A percentile compares a stretch with the other conserved stretches of the same genome.
Conservation (phyloP, 2,329 filamentous ascomycete genomes). For the Thielaviopsis euricoi region DNA sequence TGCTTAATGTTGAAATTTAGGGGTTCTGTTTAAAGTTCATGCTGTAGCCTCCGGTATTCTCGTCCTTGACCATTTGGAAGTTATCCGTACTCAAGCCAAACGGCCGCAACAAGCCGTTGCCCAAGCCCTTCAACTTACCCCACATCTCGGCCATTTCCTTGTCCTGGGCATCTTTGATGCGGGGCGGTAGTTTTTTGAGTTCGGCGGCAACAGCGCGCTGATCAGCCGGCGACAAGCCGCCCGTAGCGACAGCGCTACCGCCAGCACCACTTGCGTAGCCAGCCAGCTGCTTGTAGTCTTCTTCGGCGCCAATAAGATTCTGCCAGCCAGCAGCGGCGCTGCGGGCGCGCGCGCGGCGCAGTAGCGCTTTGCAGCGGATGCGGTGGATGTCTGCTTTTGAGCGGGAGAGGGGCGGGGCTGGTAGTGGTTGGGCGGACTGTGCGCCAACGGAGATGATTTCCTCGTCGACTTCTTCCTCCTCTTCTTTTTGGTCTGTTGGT, state of each 20-base stretch:
- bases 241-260: no score
- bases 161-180: slow-evolving; percentile 64
- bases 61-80: slow-evolving; percentile 86
- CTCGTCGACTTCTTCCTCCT: slow-evolving; percentile 32
- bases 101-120: slow-evolving; percentile 80
- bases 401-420: slow-evolving; percentile 11
- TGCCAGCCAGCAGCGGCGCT: slow-evolving; percentile 63
- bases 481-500: slow-evolving; percentile 23
- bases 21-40: slow-evolving; percentile 55
- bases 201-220: slow-evolving; percentile 49
- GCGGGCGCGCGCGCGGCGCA: slow-evolving; percentile 60
- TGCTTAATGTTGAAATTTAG: background rate
- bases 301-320: slow-evolving; percentile 56
- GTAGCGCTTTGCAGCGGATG: slow-evolving; percentile 67
- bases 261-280: no score
- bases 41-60: slow-evolving; percentile 78
- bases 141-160: slow-evolving; percentile 92
- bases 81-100: slow-evolving; percentile 91
- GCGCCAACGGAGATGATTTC: slow-evolving; percentile 46
- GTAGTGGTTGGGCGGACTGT: slow-evolving; percentile 27
- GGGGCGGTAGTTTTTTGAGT: slow-evolving; percentile 46
- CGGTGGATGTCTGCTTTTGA: slow-evolving; percentile 47
- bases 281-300: slow-evolving; percentile 60
- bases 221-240: slow-evolving; percentile 42
- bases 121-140: slow-evolving; percentile 83